phyloP scores from a whole-genome alignment of 768 basidiomycete genomes.

The Hemileccinum impolitum region DNA sequence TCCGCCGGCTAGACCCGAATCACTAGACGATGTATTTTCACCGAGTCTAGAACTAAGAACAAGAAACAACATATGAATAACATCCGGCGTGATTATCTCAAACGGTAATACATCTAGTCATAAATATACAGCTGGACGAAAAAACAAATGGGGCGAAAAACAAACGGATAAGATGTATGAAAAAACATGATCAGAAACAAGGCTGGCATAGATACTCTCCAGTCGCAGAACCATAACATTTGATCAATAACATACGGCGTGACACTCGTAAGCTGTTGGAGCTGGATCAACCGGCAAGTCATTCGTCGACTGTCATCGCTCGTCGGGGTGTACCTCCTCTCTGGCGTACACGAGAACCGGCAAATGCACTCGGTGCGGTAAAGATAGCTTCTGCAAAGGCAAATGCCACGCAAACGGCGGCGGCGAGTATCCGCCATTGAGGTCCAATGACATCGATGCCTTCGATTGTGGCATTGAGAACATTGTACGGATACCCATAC shows the following conservation, averaged over 20 bases:
- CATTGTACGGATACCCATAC: slow-evolving; percentile 51
- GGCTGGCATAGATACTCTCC: slow-evolving; percentile 3
- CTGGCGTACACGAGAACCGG: slow-evolving; percentile 27
- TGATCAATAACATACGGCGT: slow-evolving; percentile 1
- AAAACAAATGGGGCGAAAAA: slow-evolving; percentile 4
- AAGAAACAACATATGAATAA: neutral
- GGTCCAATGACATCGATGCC: slow-evolving; percentile 55
- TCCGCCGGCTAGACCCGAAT: slow-evolving; percentile 21
- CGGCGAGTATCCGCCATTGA: slow-evolving; percentile 53
- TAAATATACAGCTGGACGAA: slow-evolving; percentile 18
- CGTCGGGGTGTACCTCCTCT: slow-evolving; percentile 24
- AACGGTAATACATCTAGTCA: slow-evolving; percentile 14
- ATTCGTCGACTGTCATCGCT: slow-evolving; percentile 20
- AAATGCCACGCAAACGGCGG: slow-evolving; percentile 56
- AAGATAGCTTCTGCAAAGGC: slow-evolving; percentile 66
- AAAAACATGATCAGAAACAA: slow-evolving; percentile 11
- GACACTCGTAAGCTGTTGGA: neutral
- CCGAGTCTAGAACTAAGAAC: neutral
- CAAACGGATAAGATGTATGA: slow-evolving; percentile 18
- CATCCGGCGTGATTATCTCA: slow-evolving; percentile 10
- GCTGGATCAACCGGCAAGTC: neutral
- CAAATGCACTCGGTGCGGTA: slow-evolving; percentile 39
- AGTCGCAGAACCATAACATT: neutral
- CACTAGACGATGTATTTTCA: neutral
- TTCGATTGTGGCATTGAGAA: slow-evolving; percentile 18